Conservation (phyloP, 2,329 filamentous ascomycete species). For the Stachybotrys chartarum region DNA sequence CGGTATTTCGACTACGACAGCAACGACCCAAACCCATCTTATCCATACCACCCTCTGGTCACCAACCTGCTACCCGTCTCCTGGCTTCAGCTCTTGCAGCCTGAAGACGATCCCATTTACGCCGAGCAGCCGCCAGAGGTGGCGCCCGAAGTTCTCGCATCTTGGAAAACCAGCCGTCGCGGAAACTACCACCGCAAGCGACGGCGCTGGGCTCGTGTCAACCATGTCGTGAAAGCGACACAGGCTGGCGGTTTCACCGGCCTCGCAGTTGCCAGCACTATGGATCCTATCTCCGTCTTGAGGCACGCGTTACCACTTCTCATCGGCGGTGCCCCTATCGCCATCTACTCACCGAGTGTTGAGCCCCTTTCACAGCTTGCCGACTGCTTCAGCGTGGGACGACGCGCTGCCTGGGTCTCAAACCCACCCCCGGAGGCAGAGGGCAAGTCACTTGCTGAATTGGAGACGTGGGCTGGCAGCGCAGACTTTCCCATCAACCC, state of each 20-base stretch:
- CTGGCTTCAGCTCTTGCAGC: conserved; percentile 85
- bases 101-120: conserved; percentile 69
- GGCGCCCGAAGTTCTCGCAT: conserved; percentile 52
- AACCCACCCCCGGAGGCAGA: conserved; percentile 38
- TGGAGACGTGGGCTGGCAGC: conserved; percentile 51
- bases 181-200: conserved; percentile 86
- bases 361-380: conserved; percentile 72
- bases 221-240: conserved; percentile 66
- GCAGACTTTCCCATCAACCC: conserved; percentile 85
- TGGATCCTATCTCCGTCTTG: conserved; percentile 74
- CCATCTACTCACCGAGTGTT: conserved; percentile 74
- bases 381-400: conserved; percentile 76
- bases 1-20: conserved; percentile 85
- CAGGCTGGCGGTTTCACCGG: conserved; percentile 74
- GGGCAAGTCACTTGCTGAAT: conserved; percentile 38
- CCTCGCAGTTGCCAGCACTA: conserved; percentile 71
- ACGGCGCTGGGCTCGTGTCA: conserved; percentile 68
- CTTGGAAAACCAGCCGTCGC: conserved; percentile 75
- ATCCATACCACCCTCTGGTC: conserved; percentile 69
- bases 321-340: conserved; percentile 73
- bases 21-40: conserved; percentile 49
- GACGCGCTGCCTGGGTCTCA: conserved; percentile 67
- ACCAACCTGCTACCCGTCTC: conserved; percentile 76
- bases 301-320: conserved; percentile 72
- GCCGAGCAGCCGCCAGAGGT: conserved; percentile 53